Evolutionary conservation across 495 filamentous ascomycete genomes (phyloP).

Genomic region (Aspergillus campestris): DNA sequence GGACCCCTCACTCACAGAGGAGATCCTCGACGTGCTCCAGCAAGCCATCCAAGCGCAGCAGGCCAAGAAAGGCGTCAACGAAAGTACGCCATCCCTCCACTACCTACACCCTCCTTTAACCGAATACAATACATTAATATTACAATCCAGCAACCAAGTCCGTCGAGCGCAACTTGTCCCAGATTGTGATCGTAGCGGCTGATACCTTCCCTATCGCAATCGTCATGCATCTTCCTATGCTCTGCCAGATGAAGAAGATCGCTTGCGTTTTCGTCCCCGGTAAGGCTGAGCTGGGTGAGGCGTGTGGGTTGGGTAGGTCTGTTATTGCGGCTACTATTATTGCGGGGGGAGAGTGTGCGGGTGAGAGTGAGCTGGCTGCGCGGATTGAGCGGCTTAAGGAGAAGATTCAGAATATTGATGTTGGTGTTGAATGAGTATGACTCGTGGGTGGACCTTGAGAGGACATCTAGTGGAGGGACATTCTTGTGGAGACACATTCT

Average conservation of each 20-base stretch:
- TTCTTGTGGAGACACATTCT: too few relatives aligned
- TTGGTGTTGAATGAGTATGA: not conserved
- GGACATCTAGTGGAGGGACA: too few relatives aligned
- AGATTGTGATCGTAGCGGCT: slow-evolving; percentile 77
- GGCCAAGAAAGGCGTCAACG: slow-evolving; percentile 68
- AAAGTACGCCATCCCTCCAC: slow-evolving; percentile 13
- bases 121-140: too few relatives aligned
- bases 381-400: slow-evolving; percentile 79
- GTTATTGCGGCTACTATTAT: slow-evolving; percentile 81
- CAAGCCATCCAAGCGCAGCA: slow-evolving; percentile 73
- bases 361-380: slow-evolving; percentile 70
- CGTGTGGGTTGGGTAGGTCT: slow-evolving; percentile 61
- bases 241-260: slow-evolving; percentile 75
- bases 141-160: slow-evolving; percentile 52
- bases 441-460: not conserved
- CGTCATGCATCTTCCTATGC: slow-evolving; percentile 78
- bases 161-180: slow-evolving; percentile 73
- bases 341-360: too few relatives aligned
- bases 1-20: slow-evolving; percentile 65
- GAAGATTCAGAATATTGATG: slow-evolving; percentile 73
- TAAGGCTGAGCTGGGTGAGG: slow-evolving; percentile 64
- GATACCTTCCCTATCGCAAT: slow-evolving; percentile 77
- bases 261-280: slow-evolving; percentile 50
- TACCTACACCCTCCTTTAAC: not conserved
- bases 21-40: slow-evolving; percentile 73